Conservation (phyloP, 78 protist genomes). For the Corallochytrium limacisporum region DNA sequence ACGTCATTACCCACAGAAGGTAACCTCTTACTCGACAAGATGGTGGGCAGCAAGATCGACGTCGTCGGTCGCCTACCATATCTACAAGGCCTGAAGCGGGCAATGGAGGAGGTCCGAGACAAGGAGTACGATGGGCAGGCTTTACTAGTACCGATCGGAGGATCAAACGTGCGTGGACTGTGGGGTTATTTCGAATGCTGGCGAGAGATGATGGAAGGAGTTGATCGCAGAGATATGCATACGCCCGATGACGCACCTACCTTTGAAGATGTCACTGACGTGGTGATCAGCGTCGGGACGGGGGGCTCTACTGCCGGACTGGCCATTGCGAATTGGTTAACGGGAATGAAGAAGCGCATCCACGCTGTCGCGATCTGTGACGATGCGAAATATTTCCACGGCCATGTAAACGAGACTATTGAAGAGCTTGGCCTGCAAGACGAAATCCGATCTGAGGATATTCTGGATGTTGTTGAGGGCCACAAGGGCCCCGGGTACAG, state of each 20-base stretch:
- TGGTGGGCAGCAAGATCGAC: neutral
- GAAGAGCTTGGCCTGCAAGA: neutral
- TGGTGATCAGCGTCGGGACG: neutral
- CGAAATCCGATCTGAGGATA: neutral
- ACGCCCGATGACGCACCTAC: neutral
- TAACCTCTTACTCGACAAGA: conserved; percentile 1
- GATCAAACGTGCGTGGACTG: neutral
- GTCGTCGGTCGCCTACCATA: conserved; percentile 6
- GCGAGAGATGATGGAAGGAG: neutral
- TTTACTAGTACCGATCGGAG: conserved; percentile 1
- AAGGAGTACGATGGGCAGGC: neutral
- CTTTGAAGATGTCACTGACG: neutral
- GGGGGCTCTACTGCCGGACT: conserved; percentile 2
- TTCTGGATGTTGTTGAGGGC: neutral
- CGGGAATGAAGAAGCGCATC: neutral
- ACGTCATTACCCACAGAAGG: no score
- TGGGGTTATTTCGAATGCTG: conserved; percentile 3
- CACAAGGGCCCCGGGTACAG: conserved; percentile 3
- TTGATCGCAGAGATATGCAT: neutral
- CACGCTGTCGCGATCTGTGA: conserved; percentile 5
- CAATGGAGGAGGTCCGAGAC: neutral
- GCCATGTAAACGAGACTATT: conserved; percentile 1
- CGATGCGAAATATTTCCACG: conserved; percentile 4
- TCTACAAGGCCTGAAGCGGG: neutral
- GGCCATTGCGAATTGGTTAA: neutral